Percentiles rank a stretch among this genome's conserved stretches.
These are phyloP conservation scores for Solanum dulcamara DNA, from an alignment of 257 asterid genomes.

Conservation along the genomic window DNA sequence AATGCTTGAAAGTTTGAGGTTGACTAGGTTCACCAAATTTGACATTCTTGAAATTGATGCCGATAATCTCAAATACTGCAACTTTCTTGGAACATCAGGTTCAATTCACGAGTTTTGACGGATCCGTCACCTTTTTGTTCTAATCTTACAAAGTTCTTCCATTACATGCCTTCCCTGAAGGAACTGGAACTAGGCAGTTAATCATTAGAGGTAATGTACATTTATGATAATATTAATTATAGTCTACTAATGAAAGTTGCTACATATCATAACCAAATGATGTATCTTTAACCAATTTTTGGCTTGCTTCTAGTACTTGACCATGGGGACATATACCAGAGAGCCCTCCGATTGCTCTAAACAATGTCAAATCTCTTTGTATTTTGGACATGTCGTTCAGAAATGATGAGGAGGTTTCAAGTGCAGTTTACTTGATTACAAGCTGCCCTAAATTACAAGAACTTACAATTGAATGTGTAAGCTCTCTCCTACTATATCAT, in stretches of 20 bases:
- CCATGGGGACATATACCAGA: neutral
- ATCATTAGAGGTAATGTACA: neutral
- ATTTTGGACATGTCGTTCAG: neutral
- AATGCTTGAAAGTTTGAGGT: neutral
- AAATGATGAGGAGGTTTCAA: neutral
- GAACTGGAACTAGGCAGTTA: neutral
- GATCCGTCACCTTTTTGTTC: neutral
- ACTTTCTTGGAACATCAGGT: constrained; percentile 1
- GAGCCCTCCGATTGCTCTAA: neutral
- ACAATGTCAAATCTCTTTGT: neutral
- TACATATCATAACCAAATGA: neutral
- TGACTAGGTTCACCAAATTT: neutral
- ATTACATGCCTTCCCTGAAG: neutral
- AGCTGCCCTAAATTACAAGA: neutral
- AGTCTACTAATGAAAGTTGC: neutral
- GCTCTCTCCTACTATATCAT: neutral
- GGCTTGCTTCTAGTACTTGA: neutral
- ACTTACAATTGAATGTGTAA: neutral
- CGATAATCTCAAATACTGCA: neutral
- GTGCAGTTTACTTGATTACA: neutral
- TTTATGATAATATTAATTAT: neutral
- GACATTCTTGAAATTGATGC: constrained; percentile 1
- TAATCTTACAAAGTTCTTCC: neutral
- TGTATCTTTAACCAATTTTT: neutral
- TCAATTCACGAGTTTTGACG: neutral